Evolutionary conservation across 2,329 filamentous ascomycete genomes (phyloP), one percentile per base, ranked within the genome.

Genomic region (Fusarium mangiferae): DNA sequence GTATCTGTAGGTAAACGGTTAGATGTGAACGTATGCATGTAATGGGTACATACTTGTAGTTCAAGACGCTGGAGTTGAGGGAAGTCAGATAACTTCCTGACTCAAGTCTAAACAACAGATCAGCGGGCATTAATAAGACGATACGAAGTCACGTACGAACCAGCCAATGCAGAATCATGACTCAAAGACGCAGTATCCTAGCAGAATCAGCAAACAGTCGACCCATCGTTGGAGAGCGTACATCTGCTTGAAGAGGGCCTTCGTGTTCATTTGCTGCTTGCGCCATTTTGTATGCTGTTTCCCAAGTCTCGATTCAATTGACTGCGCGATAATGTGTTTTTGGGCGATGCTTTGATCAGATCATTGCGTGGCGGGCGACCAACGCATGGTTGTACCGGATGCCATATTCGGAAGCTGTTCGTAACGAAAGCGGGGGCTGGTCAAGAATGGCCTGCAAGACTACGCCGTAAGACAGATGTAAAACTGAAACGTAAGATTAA

Each of bases 211-310:
- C 6, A n/a, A 24, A 13, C 4, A 7, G 22, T 3, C 12, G 17
- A 12, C 7, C 14, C 2, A 4, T 7, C 7, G 5, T 2, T 1
- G 10, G 14, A 35, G 1, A 13, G 9, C 38, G 1, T 41, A 69
- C 64, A 5, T 69, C 66, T 26, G 64, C 64, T 17, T 68, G 63
- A 8, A 68, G 54, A 24, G 48, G 42, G 20, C 48, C 26, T 39
- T 17, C n/a, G n/a, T 39, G 35, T 7, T 56, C 30, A 24, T 17
- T 38, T 6, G 24, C 33, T 18, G 8, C 26, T 20, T 56, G 48
- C 15, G 49, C 9, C 59, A 62, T 62, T 56, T 55, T 24, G n/a
- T 36, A 6, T 30, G 30, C 2, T 2, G 0, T 14, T 18, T 55
- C 14, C 14, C 5, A n/a, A 15, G 11, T 10, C 1, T n/a, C n/a